These are phyloP conservation scores for Azolla pinnata DNA, from an alignment of 75 land plant species.

Conservation along the genomic window DNA sequence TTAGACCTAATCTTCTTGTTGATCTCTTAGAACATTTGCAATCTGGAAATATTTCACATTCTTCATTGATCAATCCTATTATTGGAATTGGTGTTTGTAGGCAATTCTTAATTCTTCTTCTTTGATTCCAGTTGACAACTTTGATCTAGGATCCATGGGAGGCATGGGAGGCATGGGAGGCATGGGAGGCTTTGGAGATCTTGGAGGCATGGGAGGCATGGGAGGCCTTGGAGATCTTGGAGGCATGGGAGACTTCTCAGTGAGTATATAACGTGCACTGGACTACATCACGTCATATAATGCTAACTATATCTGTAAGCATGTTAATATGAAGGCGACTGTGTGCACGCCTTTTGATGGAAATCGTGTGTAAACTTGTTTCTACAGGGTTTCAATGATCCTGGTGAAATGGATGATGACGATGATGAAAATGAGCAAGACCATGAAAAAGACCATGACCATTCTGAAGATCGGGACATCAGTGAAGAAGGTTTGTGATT, in stretches of 20 bases:
- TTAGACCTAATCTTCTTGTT: no score
- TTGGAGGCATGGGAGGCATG: no score
- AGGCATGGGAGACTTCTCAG: slow-evolving; percentile 53
- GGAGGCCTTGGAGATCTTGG: no score
- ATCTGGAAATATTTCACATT: not conserved
- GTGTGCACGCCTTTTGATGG: not conserved
- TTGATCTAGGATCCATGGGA: not conserved
- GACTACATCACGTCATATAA: not conserved
- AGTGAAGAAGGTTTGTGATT: no score
- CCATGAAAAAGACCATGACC: no score
- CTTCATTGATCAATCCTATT: no score
- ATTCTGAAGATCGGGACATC: no score
- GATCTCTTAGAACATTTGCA: no score
- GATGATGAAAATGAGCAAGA: slow-evolving; percentile 5
- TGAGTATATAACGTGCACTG: slow-evolving; percentile 17
- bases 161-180: no score
- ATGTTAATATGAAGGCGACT: no score
- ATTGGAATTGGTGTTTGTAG: not conserved
- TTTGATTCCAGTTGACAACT: not conserved
- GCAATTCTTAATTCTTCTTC: not conserved
- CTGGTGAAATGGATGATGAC: slow-evolving; percentile 10
- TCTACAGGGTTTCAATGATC: not conserved
- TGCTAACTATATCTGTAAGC: not conserved
- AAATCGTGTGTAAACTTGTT: not conserved
- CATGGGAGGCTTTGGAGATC: no score